These are phyloP conservation scores for Eragrostis curvula DNA, from an alignment of 176 grass and related monocot genomes.

Conservation along the genomic window DNA sequence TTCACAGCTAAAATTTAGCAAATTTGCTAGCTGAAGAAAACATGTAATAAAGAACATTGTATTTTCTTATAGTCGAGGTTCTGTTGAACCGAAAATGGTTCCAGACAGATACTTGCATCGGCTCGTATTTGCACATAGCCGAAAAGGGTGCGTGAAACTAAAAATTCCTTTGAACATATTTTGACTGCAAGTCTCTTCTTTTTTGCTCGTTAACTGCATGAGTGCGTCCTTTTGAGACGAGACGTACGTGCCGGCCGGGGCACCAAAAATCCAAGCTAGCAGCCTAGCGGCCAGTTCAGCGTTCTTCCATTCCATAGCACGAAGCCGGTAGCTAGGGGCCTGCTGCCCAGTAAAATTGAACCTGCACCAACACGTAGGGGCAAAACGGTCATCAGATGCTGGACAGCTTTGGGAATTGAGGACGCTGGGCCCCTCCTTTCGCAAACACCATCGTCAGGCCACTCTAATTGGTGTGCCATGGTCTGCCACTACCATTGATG, in stretches of 20 bases:
- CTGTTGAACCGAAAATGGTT: background rate
- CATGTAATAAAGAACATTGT: no score
- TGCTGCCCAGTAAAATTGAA: background rate
- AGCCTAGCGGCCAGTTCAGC: background rate
- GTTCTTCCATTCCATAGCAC: conserved; percentile 19
- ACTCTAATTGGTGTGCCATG: conserved; percentile 56
- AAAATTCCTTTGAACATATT: background rate
- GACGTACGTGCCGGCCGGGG: conserved; percentile 29
- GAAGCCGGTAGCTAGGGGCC: background rate
- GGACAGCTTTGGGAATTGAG: conserved; percentile 51
- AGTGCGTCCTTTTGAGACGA: background rate
- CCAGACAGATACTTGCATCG: background rate
- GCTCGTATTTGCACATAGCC: background rate
- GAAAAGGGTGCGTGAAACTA: background rate
- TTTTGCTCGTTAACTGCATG: background rate
- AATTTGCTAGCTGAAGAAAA: background rate
- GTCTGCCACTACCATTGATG: conserved; percentile 61
- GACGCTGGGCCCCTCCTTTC: conserved; percentile 34
- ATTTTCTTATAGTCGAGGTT: no score
- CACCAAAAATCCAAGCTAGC: conserved; percentile 7
- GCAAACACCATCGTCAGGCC: conserved; percentile 43
- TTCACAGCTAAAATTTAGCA: background rate
- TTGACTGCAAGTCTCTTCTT: background rate
- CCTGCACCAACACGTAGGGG: background rate
- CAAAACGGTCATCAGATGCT: conserved; percentile 32